Percentiles rank a stretch among this genome's conserved stretches.
phyloP scores from a whole-genome alignment of 257 asterid genomes.

The Solanum clarkiae region DNA sequence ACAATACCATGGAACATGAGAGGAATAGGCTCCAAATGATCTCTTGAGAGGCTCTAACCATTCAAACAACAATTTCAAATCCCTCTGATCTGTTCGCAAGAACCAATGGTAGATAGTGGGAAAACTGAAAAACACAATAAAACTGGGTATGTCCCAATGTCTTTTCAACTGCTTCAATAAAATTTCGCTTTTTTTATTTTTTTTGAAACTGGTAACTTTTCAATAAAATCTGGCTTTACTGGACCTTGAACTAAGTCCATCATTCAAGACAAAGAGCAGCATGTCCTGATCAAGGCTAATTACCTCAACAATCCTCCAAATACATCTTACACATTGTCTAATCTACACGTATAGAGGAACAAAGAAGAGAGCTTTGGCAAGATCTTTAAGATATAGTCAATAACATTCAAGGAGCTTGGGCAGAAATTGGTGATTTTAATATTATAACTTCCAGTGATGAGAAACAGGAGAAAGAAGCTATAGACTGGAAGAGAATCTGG shows the following conservation, averaged over 20 bases:
- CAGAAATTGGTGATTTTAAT: neutral
- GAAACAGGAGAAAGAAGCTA: neutral
- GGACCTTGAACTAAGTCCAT: neutral
- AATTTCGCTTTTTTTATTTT: neutral
- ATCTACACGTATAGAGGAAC: neutral
- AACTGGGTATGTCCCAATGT: neutral
- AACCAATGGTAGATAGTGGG: neutral
- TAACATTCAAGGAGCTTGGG: neutral
- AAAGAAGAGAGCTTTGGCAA: neutral
- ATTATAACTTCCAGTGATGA: neutral
- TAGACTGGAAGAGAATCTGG: neutral
- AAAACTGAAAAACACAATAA: neutral
- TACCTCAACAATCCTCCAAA: neutral
- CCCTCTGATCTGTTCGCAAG: neutral
- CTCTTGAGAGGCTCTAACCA: neutral
- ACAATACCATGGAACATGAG: neutral
- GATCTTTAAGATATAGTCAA: neutral
- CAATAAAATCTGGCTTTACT: neutral
- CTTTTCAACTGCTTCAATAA: neutral
- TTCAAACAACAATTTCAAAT: neutral
- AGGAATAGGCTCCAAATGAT: neutral
- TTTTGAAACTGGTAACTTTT: too few relatives aligned
- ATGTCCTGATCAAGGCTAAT: neutral
- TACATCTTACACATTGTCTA: neutral
- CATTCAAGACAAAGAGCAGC: neutral